Base-by-base conservation (phyloP, 1,284 basidiomycete species). In the Sporisorium sorghi region DNA sequence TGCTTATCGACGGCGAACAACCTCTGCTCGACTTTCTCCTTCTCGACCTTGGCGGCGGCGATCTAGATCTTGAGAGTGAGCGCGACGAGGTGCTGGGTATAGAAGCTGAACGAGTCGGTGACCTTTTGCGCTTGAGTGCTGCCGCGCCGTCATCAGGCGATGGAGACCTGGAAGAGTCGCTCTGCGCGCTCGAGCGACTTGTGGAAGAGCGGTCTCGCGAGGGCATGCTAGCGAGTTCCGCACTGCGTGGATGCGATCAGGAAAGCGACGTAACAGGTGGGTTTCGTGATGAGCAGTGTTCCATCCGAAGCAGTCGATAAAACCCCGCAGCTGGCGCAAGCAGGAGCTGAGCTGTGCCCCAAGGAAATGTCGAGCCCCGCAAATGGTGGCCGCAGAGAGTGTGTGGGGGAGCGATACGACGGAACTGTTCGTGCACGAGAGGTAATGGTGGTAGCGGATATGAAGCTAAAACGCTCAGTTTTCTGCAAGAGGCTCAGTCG, bases 91-190 rank as follows among this genome's bases (percentile, higher is more conserved):
- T 49, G 59, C 55, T 65, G 47, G 63, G 21, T 47, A 52, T 24
- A 23, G 69, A 70, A 35, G 43, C 47, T 17, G 66, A 69, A 28
- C 60, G 59, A n/a, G 50, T 52, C 15, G 56, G n/a, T 26, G 56
- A 47, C 42, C 66, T 58, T 37, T 69, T 69, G 8, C 66, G 66
- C 26, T 69, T 69, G 42, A 58, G 60, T 8, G 56, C 56, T 28
- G 60, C 51, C 23, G 52, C 59, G 10, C 40, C 47, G 2, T 47
- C 43, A 19, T 69, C 66, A 10, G 56, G 59, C 3, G 66, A 56
- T 2, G 66, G 42, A 17, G 66, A 69, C 32, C 59, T 50, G 2
- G 66, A 55, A 1, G 21, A 23, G n/a, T 8, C 24, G 24, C 51
- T 59, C 19, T 11, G 19, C 12, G 14, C 30, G 12, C 48, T 56